These are phyloP conservation scores for Capsicum baccatum DNA, from an alignment of 257 asterid genomes.

Conservation along the genomic window DNA sequence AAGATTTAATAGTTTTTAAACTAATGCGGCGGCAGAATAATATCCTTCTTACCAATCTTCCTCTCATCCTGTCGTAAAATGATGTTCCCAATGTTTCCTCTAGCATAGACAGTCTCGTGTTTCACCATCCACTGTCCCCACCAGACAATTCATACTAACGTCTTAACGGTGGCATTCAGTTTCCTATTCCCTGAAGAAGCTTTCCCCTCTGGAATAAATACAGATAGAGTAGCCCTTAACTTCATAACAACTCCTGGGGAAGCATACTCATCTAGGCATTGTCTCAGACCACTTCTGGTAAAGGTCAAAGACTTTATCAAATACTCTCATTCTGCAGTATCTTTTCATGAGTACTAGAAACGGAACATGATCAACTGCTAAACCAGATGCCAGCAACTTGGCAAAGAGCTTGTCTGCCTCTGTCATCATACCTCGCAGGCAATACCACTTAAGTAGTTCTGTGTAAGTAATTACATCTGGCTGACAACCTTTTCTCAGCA, in stretches of 20 bases:
- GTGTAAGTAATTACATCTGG: conserved; percentile 85
- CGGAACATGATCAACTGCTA: conserved; percentile 75
- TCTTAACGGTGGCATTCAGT: too few relatives aligned
- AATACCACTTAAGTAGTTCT: conserved; percentile 60
- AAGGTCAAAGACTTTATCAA: conserved; percentile 71
- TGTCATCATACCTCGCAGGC: conserved; percentile 53
- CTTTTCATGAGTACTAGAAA: conserved; percentile 79
- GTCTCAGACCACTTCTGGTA: conserved; percentile 59
- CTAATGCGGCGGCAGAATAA: too few relatives aligned
- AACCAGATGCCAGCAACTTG: conserved; percentile 48
- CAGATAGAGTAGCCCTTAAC: not conserved
- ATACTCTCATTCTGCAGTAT: conserved; percentile 66
- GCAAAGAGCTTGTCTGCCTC: conserved; percentile 69
- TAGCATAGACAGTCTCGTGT: too few relatives aligned
- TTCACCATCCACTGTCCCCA: too few relatives aligned
- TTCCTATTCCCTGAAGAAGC: not conserved
- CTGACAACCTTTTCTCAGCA: conserved; percentile 55
- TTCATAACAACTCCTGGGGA: not conserved
- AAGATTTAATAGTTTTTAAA: too few relatives aligned
- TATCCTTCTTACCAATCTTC: too few relatives aligned
- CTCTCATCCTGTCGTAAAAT: too few relatives aligned
- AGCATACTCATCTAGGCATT: conserved; percentile 39
- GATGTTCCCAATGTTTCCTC: too few relatives aligned
- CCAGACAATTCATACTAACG: too few relatives aligned
- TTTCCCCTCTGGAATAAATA: not conserved